phyloP scores from a whole-genome alignment of 2,329 filamentous ascomycete species.

The Verticillium longisporum region DNA sequence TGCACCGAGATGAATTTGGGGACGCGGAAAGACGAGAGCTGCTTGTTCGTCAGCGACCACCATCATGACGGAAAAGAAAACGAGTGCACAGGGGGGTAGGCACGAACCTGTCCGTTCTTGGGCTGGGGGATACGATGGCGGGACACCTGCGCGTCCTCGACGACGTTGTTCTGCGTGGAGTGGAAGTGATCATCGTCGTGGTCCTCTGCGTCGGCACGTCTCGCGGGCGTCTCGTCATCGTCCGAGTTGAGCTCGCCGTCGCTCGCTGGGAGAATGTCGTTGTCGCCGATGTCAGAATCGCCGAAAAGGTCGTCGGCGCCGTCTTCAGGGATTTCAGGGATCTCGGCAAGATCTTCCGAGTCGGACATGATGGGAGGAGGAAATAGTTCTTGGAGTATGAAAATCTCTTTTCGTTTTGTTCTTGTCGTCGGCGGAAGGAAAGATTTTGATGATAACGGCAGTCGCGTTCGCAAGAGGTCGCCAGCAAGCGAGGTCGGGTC shows the following conservation, averaged over 20 bases:
- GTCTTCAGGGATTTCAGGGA: constrained; percentile 40
- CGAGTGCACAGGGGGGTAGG: neutral
- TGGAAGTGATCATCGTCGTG: constrained; percentile 37
- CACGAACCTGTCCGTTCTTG: constrained; percentile 41
- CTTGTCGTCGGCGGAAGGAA: no score
- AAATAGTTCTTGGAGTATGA: neutral
- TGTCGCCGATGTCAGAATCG: constrained; percentile 43
- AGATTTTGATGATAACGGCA: no score
- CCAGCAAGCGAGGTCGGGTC: neutral
- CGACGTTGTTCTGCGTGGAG: constrained; percentile 45
- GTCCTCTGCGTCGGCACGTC: constrained; percentile 20
- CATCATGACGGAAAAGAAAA: neutral
- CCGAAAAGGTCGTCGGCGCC: constrained; percentile 58
- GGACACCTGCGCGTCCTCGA: constrained; percentile 58
- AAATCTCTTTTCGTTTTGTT: no score
- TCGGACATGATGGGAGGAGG: constrained; percentile 40
- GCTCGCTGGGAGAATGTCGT: constrained; percentile 53
- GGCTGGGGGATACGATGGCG: constrained; percentile 66
- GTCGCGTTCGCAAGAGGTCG: neutral
- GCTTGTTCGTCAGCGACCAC: neutral
- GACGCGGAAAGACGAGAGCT: constrained; percentile 66
- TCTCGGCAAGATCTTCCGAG: constrained; percentile 45
- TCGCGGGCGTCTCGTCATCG: constrained; percentile 24
- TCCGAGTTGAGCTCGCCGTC: constrained; percentile 56
- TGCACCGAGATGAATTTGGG: constrained; percentile 67